Evolutionary conservation across 495 filamentous ascomycete genomes (phyloP), one percentile per base, ranked within the genome.

Genomic region (Penicillium atrosanguineum): DNA sequence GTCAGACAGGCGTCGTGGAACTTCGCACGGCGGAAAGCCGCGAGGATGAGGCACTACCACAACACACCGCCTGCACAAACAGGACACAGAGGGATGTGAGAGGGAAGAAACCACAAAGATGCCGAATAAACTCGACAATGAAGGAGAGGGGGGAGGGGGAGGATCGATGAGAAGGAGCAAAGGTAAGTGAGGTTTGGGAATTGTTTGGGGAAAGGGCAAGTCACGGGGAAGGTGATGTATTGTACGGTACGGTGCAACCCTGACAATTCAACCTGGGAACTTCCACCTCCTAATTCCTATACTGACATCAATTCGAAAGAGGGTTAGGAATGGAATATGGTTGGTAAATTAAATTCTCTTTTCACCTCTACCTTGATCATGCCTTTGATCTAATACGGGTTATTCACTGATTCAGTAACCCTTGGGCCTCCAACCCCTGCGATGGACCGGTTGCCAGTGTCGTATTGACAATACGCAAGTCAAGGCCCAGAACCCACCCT

Each of bases 61-160:
- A 65, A 57, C 65, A 74, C 68, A 76, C 72, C 72, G 69, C 69
- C 71, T 74, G 68, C 66, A 68, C 66, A 66, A 59, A 62, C 50
- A 61, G 58, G 64, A 60, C 50, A 26, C 55, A 48, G 36, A 37
- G 46, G 59, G 43, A 43, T 18, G 49, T 45, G 60, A 52, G 57
- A 56, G 61, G 55, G 60, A 38, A 45, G 48, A 51, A 36, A 42
- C 37, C 26, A 49, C n/a, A 23, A 26, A n/a, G 31, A 40, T 21
- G n/a, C 15, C 23, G 47, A 41, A 15, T 2, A 25, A 49, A 34
- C 8, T 38, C n/a, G 46, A 40, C 20, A 45, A 15, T 31, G 47
- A 21, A 14, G 42, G 52, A 23, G 42, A 19, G 37, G 29, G 44
- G 45, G 19, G 46, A 28, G 40, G 56, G 34, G 48, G 57, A 26